Evolutionary conservation across 768 basidiomycete species (phyloP), one percentile per base, ranked within the genome.

Genomic region (Phanerochaete carnosa): DNA sequence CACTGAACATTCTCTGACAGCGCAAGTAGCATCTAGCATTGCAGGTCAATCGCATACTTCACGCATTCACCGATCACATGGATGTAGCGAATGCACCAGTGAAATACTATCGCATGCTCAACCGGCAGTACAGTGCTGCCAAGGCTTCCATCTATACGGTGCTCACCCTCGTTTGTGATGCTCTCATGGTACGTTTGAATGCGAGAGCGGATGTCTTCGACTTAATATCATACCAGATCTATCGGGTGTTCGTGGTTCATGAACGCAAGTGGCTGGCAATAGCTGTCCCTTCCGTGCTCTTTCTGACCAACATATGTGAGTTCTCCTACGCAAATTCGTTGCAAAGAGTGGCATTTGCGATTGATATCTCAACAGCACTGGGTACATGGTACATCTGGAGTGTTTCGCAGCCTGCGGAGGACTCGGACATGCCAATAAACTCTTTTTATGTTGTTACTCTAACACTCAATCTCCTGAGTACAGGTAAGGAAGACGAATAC

Each of bases 161-260:
- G 16, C 57, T 64, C 33, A 72, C 70, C 8, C 3, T 72, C 22
- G 55, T 72, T 32, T 68, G 65, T 33, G 70, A 72, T 49, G 22
- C 28, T 22, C 22, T 47, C 22, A 23, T 47, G 22, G 46, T 47
- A 3, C 13, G 46, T 22, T n/a, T n/a, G n/a, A n/a, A n/a, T n/a
- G n/a, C 19, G 2, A 22, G 5, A 23, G 13, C 46, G 12, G 3
- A 11, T 26, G 15, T 2, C 5, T 12, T 3, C 28, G 5, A 2
- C 2, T 16, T 23, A n/a, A 32, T 35, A 16, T 23, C 64, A 43
- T 66, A 72, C 60, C 69, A 72, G 70, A 57, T 72, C n/a, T 63
- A 70, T 37, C 70, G 70, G 16, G 61, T 62, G 55, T 72, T 62
- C 50, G 47, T 67, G 47, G 57, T 72, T 23, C 70, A 69, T 67